A percentile compares a stretch with the other conserved stretches of the same genome.
These are phyloP conservation scores for Calycina herbarum DNA, from an alignment of 2,329 filamentous ascomycete species.

Conservation along the genomic window DNA sequence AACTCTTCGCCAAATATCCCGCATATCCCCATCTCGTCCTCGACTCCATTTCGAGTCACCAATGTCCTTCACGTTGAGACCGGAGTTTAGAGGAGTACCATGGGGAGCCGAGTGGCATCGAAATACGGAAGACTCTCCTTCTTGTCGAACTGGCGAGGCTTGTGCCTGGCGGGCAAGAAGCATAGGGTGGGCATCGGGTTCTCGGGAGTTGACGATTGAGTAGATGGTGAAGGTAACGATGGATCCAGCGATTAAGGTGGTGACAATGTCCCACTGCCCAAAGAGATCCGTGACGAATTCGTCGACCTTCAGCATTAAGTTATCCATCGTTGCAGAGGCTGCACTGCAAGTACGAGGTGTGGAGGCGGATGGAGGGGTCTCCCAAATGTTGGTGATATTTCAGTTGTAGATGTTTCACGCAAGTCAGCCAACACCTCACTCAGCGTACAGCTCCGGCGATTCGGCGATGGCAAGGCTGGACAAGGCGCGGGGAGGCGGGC, in stretches of 20 bases:
- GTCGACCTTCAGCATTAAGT: conserved; percentile 68
- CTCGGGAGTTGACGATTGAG: conserved; percentile 67
- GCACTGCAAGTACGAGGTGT: neutral
- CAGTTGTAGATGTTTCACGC: neutral
- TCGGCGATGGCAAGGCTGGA: neutral
- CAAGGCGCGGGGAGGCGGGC: neutral
- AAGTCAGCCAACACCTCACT: neutral
- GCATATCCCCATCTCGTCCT: conserved; percentile 83
- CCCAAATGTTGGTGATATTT: neutral
- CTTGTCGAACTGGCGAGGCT: conserved; percentile 75
- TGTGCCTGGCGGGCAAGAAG: conserved; percentile 83
- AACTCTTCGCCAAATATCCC: conserved; percentile 84
- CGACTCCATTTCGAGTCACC: conserved; percentile 79
- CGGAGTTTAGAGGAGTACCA: conserved; percentile 75
- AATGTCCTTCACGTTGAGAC: conserved; percentile 79
- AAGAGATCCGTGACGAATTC: conserved; percentile 67
- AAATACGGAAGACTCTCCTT: conserved; percentile 83
- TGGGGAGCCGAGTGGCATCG: conserved; percentile 82
- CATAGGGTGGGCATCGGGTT: conserved; percentile 90
- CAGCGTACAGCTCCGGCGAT: neutral
- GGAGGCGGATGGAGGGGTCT: too few species aligned
- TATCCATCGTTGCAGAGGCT: conserved; percentile 40
- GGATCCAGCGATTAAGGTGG: conserved; percentile 67
- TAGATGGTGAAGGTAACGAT: conserved; percentile 70
- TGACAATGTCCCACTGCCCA: conserved; percentile 79